Evolutionary conservation across 1,284 basidiomycete genomes (phyloP), one percentile per base, ranked within the genome.

Genomic region (Lignosus rhinocerotis): DNA sequence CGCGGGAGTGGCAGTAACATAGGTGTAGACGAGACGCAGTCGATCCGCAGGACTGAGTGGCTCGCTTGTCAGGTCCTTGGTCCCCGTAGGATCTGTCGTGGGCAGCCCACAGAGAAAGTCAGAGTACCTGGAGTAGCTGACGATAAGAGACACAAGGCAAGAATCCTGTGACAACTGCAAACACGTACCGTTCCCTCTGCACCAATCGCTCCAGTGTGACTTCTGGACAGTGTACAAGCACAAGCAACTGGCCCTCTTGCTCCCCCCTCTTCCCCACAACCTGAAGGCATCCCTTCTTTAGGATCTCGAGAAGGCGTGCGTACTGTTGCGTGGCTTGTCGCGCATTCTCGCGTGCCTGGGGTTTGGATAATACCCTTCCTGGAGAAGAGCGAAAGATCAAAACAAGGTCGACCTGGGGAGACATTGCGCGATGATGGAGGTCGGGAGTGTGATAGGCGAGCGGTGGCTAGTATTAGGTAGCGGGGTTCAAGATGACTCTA

Each of bases 211-310:
- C 71, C 10, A 96, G 74, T 56, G 87, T 81, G 41, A 76, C 75
- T 43, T 82, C 77, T 0, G 87, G 85, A 58, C 90, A 92, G n/a
- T 80, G 80, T 14, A 97, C 83, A 61, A 97, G 86, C 3, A 97
- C 77, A 51, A 96, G 80, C 3, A 96, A 71, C 66, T 96, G 89
- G 6, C 90, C 89, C 53, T 89, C 79, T 11, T 82, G 80, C 66
- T 88, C 87, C 12, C 91, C 92, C 19, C 87, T 78, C 62, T 90
- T 81, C 9, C 90, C 90, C 0, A 87, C 86, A 0, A 86, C 89
- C 47, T 80, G 80, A 50, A 94, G 72, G 1, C 88, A 88, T 0
- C 83, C 84, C 21, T 77, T 75, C 19, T 76, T 80, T 10, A 94
- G 79, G 0, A 79, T 80, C 11, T 82, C 75, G n/a, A 91, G 74